Evolutionary conservation across 371 early-diverging fungal genomes (phyloP).

Genomic region (Pancytospora philotis): DNA sequence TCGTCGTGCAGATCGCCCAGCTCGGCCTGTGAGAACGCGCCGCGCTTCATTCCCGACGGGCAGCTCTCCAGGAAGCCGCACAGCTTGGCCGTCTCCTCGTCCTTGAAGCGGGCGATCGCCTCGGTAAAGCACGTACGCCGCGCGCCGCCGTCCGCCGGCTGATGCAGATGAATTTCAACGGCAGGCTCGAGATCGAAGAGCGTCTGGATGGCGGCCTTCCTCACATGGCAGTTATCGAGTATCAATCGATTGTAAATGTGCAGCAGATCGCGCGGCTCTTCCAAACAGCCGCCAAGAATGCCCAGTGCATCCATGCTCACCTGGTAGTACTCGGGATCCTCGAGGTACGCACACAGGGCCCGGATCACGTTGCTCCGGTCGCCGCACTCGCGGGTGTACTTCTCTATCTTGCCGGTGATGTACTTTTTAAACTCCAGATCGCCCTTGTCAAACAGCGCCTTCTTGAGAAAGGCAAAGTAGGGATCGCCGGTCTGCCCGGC

Average conservation of each 20-base stretch:
- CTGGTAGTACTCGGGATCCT: conserved; percentile 56
- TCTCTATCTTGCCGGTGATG: conserved; percentile 43
- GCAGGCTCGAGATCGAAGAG: conserved; percentile 27
- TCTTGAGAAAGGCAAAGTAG: conserved; percentile 48
- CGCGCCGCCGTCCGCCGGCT: no score
- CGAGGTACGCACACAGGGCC: conserved; percentile 51
- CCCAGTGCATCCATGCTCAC: conserved; percentile 55
- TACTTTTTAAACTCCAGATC: conserved; percentile 50
- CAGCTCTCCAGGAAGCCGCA: conserved; percentile 15
- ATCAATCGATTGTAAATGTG: conserved; percentile 57
- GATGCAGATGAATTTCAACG: no score
- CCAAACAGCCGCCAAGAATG: conserved; percentile 39
- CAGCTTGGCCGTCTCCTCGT: conserved; percentile 11
- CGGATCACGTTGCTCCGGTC: conserved; percentile 7
- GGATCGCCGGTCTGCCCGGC: conserved; percentile 13
- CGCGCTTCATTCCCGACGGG: conserved; percentile 5
- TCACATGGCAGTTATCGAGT: conserved; percentile 55
- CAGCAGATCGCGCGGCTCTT: conserved; percentile 37
- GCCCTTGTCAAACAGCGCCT: conserved; percentile 36
- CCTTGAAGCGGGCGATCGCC: conserved; percentile 8
- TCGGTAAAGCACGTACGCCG: neutral
- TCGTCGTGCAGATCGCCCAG: conserved; percentile 32
- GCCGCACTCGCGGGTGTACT: conserved; percentile 21
- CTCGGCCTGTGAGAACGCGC: conserved; percentile 30
- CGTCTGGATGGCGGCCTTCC: conserved; percentile 38